Conservation (phyloP, 257 asterid species). For the Jacaranda copaia region DNA sequence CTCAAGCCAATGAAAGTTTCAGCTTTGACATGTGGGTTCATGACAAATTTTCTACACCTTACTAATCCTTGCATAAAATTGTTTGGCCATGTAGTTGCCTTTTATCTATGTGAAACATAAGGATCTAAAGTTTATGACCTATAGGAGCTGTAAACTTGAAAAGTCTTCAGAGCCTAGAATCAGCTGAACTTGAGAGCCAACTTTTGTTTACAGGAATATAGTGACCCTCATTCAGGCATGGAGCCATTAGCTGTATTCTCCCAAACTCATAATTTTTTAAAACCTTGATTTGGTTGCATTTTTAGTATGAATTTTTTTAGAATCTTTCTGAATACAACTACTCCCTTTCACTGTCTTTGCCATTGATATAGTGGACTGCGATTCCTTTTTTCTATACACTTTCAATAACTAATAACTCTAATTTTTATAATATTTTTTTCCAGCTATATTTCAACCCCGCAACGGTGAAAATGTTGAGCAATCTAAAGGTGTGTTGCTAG, state of each 20-base stretch:
- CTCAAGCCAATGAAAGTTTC: not conserved
- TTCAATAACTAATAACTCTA: constrained; percentile 24
- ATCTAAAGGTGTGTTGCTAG: constrained; percentile 77
- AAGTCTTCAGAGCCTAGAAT: not conserved
- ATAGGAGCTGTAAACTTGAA: not conserved
- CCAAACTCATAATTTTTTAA: constrained; percentile 8
- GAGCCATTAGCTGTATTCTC: not conserved
- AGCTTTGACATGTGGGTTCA: not conserved
- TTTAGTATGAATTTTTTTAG: not conserved
- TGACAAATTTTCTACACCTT: not conserved
- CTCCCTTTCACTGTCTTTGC: constrained; percentile 14
- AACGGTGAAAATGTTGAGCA: constrained; percentile 99
- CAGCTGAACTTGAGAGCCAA: not conserved
- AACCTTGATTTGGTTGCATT: constrained; percentile 4
- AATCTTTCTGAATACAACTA: not conserved
- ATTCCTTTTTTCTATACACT: constrained; percentile 9
- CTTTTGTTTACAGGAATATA: not conserved
- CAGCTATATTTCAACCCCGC: constrained; percentile 99
- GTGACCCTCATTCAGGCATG: not conserved
- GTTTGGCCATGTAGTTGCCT: not conserved
- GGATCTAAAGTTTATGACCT: not conserved
- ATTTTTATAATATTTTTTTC: constrained; percentile 18
- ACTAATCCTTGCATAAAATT: not conserved
- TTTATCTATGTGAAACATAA: not conserved
- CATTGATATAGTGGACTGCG: constrained; percentile 18